Percentiles rank a stretch among this genome's conserved stretches.
These are phyloP conservation scores for Marvania coccoides DNA, from an alignment of 139 green algal genomes.

Conservation along the genomic window DNA sequence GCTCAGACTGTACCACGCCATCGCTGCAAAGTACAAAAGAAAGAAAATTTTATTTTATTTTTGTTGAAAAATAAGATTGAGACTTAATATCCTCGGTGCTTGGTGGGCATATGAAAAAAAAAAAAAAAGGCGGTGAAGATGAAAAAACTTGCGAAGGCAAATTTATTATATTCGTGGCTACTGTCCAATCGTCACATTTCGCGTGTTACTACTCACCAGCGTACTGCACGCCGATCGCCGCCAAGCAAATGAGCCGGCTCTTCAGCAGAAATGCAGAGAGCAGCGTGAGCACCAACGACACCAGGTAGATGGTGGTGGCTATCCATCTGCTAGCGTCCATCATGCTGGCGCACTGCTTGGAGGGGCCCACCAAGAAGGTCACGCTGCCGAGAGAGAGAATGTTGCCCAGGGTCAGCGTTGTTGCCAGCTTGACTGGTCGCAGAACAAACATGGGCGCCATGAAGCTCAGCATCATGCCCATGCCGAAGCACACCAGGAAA, in stretches of 20 bases:
- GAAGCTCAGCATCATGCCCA: constrained; percentile 51
- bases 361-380: constrained; percentile 47
- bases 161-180: too few species aligned
- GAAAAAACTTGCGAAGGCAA: too few species aligned
- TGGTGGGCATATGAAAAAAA: too few species aligned
- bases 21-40: background rate
- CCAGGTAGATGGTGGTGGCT: constrained; percentile 54
- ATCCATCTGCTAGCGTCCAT: constrained; percentile 44
- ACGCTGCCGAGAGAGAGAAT: constrained; percentile 26
- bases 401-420: constrained; percentile 14
- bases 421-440: constrained; percentile 37
- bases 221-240: constrained; percentile 32
- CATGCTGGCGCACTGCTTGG: constrained; percentile 60
- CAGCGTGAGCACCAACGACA: constrained; percentile 40
- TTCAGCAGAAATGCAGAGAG: constrained; percentile 21
- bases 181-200: too few species aligned
- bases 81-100: too few species aligned
- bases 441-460: constrained; percentile 51
- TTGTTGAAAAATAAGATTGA: too few species aligned
- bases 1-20: constrained; percentile 30
- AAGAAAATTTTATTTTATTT: background rate
- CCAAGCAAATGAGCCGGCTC: constrained; percentile 25
- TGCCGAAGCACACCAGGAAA: constrained; percentile 29
- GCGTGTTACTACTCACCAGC: too few species aligned
- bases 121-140: too few species aligned